Percentiles rank a stretch among this genome's conserved stretches.
phyloP scores from a whole-genome alignment of 2,329 filamentous ascomycete species.

The Ophiostoma sp. region DNA sequence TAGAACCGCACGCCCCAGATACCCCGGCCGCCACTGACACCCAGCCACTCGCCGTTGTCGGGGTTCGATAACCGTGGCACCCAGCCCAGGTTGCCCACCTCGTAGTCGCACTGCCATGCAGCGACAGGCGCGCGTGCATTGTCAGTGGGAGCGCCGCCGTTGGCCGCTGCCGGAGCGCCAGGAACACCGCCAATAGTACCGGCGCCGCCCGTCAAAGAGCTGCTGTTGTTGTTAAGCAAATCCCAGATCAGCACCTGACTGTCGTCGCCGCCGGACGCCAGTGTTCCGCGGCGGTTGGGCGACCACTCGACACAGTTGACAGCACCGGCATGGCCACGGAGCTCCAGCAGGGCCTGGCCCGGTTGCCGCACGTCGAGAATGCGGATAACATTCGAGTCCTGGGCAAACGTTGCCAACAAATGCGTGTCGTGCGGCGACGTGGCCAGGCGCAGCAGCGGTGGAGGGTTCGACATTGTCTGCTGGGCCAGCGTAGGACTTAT shows the following conservation, averaged over 20 bases:
- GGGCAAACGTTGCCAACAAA: constrained; percentile 92
- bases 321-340: constrained; percentile 77
- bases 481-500: constrained; percentile 71
- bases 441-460: constrained; percentile 72
- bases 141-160: constrained; percentile 48
- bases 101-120: constrained; percentile 80
- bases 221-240: constrained; percentile 62
- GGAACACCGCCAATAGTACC: background rate
- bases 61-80: constrained; percentile 64
- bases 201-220: background rate
- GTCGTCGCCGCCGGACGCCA: constrained; percentile 90
- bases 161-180: constrained; percentile 31
- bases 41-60: constrained; percentile 77
- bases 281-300: constrained; percentile 69
- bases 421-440: constrained; percentile 95
- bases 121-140: constrained; percentile 64
- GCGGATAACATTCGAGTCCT: constrained; percentile 85
- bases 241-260: constrained; percentile 92
- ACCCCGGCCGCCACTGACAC: constrained; percentile 72
- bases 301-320: constrained; percentile 97
- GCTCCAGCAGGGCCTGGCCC: constrained; percentile 87
- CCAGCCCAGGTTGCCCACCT: constrained; percentile 81
- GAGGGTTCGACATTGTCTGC: constrained; percentile 70
- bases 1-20: constrained; percentile 64
- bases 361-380: constrained; percentile 96